These are phyloP conservation scores for Pelargonium australe DNA, from an alignment of 441 rosid species.

Conservation along the genomic window DNA sequence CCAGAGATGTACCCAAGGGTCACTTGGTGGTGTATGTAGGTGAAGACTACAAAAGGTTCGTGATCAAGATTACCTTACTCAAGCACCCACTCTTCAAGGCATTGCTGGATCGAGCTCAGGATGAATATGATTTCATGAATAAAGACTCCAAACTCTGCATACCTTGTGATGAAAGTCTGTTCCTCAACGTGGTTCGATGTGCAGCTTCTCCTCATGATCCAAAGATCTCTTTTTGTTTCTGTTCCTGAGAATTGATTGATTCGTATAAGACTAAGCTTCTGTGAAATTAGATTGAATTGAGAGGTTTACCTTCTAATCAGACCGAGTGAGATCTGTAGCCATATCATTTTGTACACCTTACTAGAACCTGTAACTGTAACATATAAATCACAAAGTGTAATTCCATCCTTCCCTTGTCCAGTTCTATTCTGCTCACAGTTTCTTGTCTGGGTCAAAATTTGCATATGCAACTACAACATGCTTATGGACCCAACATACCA, in stretches of 20 bases:
- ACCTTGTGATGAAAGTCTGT: slow-evolving; percentile 33
- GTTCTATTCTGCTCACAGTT: neutral
- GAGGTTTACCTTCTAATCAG: neutral
- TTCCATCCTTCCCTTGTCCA: neutral
- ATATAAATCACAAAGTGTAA: neutral
- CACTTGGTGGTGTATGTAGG: slow-evolving; percentile 36
- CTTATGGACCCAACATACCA: neutral
- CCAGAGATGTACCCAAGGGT: slow-evolving; percentile 36
- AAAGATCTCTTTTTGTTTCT: slow-evolving; percentile 11
- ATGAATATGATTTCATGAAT: slow-evolving; percentile 25
- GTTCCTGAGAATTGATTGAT: neutral
- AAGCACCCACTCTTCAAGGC: slow-evolving; percentile 33
- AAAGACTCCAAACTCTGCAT: slow-evolving; percentile 27
- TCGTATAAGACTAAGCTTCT: neutral
- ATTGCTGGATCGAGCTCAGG: slow-evolving; percentile 33
- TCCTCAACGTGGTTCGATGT: slow-evolving; percentile 20
- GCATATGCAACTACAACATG: neutral
- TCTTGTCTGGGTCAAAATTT: neutral
- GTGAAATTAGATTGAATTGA: neutral
- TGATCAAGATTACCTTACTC: slow-evolving; percentile 25
- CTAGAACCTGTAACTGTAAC: slow-evolving; percentile 4
- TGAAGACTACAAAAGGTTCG: slow-evolving; percentile 31
- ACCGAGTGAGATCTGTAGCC: neutral
- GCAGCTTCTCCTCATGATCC: slow-evolving; percentile 13
- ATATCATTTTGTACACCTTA: neutral